Evolutionary conservation across 768 basidiomycete species (phyloP).

Genomic region (Tricholoma furcatifolium): DNA sequence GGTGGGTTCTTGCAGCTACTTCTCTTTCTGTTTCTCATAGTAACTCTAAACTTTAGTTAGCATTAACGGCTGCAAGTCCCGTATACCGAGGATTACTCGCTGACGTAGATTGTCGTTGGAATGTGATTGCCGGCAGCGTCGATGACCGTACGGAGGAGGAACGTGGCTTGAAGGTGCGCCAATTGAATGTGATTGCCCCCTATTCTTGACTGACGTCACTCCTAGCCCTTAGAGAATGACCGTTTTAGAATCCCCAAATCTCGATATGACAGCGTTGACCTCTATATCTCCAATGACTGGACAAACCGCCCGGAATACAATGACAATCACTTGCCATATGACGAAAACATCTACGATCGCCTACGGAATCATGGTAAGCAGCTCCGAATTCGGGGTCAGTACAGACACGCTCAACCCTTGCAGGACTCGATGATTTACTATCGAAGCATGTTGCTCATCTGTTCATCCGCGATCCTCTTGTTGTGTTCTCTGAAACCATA

Average conservation of each 20-base stretch:
- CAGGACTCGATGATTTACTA: constrained; percentile 84
- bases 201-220: not conserved
- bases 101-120: constrained; percentile 98
- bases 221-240: constrained; percentile 74
- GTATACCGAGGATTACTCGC: constrained; percentile 93
- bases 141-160: constrained; percentile 97
- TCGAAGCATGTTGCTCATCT: constrained; percentile 93
- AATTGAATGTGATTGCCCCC: not conserved
- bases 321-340: constrained; percentile 79
- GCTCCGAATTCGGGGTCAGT: not conserved
- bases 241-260: constrained; percentile 90
- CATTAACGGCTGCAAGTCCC: constrained; percentile 92
- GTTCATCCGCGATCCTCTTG: constrained; percentile 96
- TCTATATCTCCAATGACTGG: constrained; percentile 87
- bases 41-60: constrained; percentile 55
- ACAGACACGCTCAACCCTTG: not conserved
- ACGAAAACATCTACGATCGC: constrained; percentile 70
- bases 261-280: constrained; percentile 93
- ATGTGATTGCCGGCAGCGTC: constrained; percentile 97
- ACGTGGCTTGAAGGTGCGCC: constrained; percentile 74
- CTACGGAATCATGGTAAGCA: constrained; percentile 72
- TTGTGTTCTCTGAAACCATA: constrained; percentile 91
- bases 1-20: constrained; percentile 45
- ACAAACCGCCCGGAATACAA: constrained; percentile 93
- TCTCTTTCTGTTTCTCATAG: constrained; percentile 7